phyloP scores from a whole-genome alignment of 202 grass and related monocot species.

The Elaeis oleifera region DNA sequence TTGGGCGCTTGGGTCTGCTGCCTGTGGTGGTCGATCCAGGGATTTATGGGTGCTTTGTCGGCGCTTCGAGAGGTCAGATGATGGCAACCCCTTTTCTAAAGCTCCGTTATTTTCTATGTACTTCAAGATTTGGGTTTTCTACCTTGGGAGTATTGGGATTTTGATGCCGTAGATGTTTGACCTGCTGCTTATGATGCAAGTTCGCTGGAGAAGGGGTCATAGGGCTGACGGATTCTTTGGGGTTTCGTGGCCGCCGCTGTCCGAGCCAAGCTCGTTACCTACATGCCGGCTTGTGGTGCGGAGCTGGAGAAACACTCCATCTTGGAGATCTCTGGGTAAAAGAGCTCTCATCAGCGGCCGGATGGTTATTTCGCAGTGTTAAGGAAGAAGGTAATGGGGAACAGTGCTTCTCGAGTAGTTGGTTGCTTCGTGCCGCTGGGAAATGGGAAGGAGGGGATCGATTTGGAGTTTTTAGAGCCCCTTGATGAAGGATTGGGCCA shows the following conservation, averaged over 20 bases:
- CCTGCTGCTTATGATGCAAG: slow-evolving; percentile 50
- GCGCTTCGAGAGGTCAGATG: neutral
- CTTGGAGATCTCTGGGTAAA: slow-evolving; percentile 24
- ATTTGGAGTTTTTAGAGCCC: slow-evolving; percentile 73
- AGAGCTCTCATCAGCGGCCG: neutral
- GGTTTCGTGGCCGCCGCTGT: neutral
- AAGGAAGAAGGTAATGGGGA: slow-evolving; percentile 40
- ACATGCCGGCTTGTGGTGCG: slow-evolving; percentile 36
- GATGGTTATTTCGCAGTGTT: slow-evolving; percentile 17
- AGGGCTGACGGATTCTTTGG: slow-evolving; percentile 31
- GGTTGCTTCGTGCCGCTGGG: slow-evolving; percentile 62
- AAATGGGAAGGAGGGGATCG: slow-evolving; percentile 43
- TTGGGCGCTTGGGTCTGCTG: neutral
- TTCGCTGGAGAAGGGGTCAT: slow-evolving; percentile 26
- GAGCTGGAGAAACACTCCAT: slow-evolving; percentile 34
- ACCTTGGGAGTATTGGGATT: slow-evolving; percentile 26
- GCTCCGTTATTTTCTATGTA: too few relatives aligned
- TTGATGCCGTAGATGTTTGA: slow-evolving; percentile 32
- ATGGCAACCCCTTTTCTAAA: too few relatives aligned
- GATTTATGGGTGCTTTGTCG: neutral
- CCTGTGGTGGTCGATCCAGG: neutral
- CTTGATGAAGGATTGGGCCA: slow-evolving; percentile 80
- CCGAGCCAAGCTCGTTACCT: neutral
- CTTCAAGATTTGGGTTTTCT: neutral
- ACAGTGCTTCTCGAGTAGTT: slow-evolving; percentile 78